Percentiles rank a stretch among this genome's conserved stretches.
These are phyloP conservation scores for Trichoderma gamsii DNA, from an alignment of 495 filamentous ascomycete genomes.

Conservation along the genomic window DNA sequence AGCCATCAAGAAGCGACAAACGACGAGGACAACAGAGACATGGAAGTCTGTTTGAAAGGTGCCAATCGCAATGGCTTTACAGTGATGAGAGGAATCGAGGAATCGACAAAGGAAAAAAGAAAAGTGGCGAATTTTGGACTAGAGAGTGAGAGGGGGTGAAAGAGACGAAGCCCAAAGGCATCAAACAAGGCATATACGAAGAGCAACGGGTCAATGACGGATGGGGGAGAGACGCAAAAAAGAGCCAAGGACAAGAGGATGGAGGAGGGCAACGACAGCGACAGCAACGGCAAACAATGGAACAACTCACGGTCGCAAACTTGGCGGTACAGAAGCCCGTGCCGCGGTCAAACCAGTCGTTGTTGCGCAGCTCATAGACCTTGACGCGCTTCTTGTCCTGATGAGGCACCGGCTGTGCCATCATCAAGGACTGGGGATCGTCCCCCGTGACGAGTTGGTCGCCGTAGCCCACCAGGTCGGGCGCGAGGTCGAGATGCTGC, in stretches of 20 bases:
- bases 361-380: conserved; percentile 95
- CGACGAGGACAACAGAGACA: not conserved
- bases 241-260: not conserved
- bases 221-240: not conserved
- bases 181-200: not conserved
- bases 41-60: not conserved
- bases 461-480: conserved; percentile 32
- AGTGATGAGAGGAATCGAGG: too few relatives aligned
- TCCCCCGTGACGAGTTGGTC: conserved; percentile 29
- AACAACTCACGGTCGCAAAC: conserved; percentile 63
- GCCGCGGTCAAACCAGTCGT: conserved; percentile 98
- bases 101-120: too few relatives aligned
- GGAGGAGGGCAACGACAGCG: not conserved
- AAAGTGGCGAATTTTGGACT: too few relatives aligned
- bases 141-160: too few relatives aligned
- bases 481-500: conserved; percentile 39
- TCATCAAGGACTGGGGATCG: conserved; percentile 50
- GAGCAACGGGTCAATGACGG: not conserved
- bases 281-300: conserved; percentile 17
- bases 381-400: conserved; percentile 95
- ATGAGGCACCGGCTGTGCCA: conserved; percentile 82
- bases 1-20: not conserved
- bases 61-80: too few relatives aligned
- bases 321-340: conserved; percentile 90
- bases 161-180: too few relatives aligned